A percentile compares a stretch with the other conserved stretches of the same genome.
phyloP scores from a whole-genome alignment of 106 monocot species.

The Dendrobium officinale region DNA sequence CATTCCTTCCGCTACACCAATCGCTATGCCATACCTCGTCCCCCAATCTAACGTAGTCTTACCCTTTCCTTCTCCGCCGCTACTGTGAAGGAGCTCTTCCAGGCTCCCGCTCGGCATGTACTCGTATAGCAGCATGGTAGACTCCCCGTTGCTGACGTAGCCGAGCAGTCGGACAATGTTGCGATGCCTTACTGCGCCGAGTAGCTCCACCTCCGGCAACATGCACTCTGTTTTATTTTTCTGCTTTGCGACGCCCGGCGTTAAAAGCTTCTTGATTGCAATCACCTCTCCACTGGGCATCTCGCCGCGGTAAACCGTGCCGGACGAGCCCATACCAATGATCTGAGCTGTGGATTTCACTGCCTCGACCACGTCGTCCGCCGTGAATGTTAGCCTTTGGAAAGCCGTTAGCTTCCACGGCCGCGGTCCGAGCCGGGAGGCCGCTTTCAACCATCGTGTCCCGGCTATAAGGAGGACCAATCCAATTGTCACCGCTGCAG shows the following conservation, averaged over 20 bases:
- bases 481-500: conserved; percentile 44
- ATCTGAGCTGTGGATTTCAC: conserved; percentile 29
- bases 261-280: conserved; percentile 74
- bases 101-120: conserved; percentile 94
- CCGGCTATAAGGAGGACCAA: conserved; percentile 31
- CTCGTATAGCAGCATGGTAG: conserved; percentile 74
- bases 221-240: conserved; percentile 5
- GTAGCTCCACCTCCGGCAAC: conserved; percentile 69
- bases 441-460: conserved; percentile 22
- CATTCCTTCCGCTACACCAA: conserved; percentile 73
- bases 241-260: conserved; percentile 28
- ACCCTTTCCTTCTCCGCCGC: conserved; percentile 3
- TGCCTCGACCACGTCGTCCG: conserved; percentile 67
- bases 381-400: conserved; percentile 78
- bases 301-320: conserved; percentile 80
- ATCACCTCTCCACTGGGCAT: conserved; percentile 72
- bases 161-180: conserved; percentile 85
- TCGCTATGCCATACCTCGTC: conserved; percentile 55
- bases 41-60: conserved; percentile 35
- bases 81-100: conserved; percentile 57
- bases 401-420: conserved; percentile 77
- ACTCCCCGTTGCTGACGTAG: conserved; percentile 62
- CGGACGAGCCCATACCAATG: conserved; percentile 70
- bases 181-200: conserved; percentile 71
- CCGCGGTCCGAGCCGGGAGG: conserved; percentile 10